Conservation (phyloP, 2,329 filamentous ascomycete species). For the Apiospora kogelbergensis region DNA sequence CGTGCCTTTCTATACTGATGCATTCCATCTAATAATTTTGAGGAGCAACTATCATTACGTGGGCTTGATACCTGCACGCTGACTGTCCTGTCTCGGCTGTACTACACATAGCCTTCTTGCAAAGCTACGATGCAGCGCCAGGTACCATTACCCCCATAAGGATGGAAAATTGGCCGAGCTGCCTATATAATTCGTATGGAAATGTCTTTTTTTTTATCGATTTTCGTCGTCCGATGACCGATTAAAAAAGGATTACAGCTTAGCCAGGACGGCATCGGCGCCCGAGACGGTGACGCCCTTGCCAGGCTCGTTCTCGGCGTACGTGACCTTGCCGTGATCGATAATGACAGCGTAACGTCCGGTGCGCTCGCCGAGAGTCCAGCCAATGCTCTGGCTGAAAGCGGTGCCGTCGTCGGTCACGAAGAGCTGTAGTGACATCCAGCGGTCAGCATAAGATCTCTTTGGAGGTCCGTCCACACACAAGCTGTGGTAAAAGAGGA, state of each 20-base stretch:
- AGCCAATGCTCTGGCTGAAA: conserved; percentile 76
- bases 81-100: background rate
- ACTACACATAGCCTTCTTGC: background rate
- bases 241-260: conserved; percentile 11
- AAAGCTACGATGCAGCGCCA: background rate
- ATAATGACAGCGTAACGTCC: conserved; percentile 75
- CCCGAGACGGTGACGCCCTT: conserved; percentile 47
- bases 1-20: background rate
- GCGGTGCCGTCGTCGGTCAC: conserved; percentile 64
- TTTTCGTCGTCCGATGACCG: background rate
- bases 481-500: background rate
- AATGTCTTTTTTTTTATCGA: background rate
- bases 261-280: conserved; percentile 46
- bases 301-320: conserved; percentile 69
- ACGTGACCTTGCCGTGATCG: conserved; percentile 77
- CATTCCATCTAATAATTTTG: background rate
- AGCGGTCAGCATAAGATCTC: background rate
- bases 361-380: conserved; percentile 63
- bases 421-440: conserved; percentile 54
- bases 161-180: background rate
- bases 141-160: background rate
- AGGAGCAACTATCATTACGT: background rate
- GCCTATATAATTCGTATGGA: background rate
- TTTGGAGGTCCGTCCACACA: background rate
- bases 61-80: background rate